Evolutionary conservation across 2,329 filamentous ascomycete species (phyloP), one percentile per base, ranked within the genome.

Genomic region (Fusarium sp.): DNA sequence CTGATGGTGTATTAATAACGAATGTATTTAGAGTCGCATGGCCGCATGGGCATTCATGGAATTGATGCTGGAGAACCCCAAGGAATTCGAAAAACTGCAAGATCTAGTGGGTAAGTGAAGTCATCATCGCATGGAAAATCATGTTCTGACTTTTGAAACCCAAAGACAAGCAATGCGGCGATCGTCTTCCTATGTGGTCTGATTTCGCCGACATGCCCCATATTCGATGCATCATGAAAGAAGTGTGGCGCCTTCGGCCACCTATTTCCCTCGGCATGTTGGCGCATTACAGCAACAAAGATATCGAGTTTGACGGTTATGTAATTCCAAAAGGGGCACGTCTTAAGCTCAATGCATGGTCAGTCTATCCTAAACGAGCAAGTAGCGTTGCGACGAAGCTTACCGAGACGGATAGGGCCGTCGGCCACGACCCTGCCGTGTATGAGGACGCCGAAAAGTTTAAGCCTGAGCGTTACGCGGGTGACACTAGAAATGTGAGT

Each of bases 201-300:
- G 59, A 62, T 15, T 50, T 62, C 12, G 52, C 18, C 6, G 9
- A 30, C 11, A 46, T 62, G 2, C 59, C 59, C 3, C 27, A 62
- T n/a, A 27, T 62, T 16, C 51, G 59, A 6, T 56, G 36, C 28
- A 27, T 56, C 3, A 62, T 62, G 59, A 62, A 62, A 23, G 59
- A 62, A 23, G 37, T 51, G 6, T 62, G 59, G 59, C 51, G 59
- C 28, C 18, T 41, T 11, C 43, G 51, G 6, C 59, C 59, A 10
- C 59, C 59, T 4, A 51, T 62, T 3, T 30, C 59, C 12, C 47
- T 62, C 16, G 51, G 51, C 34, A 36, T 36, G 51, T 16, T 53
- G 3, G 50, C 58, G 5, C 58, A 61, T 16, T 34, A 13, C 13
- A 51, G 18, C 16, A 62, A 51, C 1, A 51, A 55, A 16, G 59